A percentile compares a stretch with the other conserved stretches of the same genome.
Conservation (phyloP, 2,329 filamentous ascomycete genomes). For the Beauveria brongniartii region DNA sequence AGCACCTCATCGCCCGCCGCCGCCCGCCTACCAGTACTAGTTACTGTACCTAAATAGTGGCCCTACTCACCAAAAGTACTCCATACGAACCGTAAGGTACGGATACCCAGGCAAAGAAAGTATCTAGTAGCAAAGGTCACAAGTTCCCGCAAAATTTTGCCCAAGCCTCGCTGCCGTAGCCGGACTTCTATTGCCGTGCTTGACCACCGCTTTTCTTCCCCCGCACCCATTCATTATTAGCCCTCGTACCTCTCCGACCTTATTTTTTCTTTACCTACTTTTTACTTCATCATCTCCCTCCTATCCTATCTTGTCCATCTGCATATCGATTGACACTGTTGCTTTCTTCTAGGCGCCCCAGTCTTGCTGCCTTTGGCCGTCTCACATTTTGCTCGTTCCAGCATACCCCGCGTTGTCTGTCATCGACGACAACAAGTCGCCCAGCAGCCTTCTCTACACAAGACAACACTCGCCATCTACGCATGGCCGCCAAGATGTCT, state of each 20-base stretch:
- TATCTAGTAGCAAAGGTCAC: neutral
- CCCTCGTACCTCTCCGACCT: neutral
- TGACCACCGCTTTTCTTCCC: neutral
- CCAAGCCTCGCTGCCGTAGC: neutral
- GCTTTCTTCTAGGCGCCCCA: neutral
- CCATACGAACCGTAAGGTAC: neutral
- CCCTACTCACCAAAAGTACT: too few relatives aligned
- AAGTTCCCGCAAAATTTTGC: conserved; percentile 8
- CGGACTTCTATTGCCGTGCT: neutral
- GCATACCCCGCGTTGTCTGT: neutral
- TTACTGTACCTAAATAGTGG: too few relatives aligned
- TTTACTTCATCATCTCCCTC: neutral
- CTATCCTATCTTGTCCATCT: neutral
- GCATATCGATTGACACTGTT: neutral
- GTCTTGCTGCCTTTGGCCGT: neutral
- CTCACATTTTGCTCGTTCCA: neutral
- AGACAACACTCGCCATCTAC: conserved; percentile 16
- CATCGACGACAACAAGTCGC: neutral
- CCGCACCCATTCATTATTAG: neutral
- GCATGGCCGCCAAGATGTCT: conserved; percentile 61
- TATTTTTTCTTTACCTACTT: neutral
- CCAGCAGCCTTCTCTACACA: neutral
- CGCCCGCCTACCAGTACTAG: neutral
- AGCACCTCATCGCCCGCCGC: conserved; percentile 8
- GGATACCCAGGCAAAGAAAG: neutral